These are phyloP conservation scores for Neurospora pannonica DNA, from an alignment of 495 filamentous ascomycete genomes.

Conservation along the genomic window DNA sequence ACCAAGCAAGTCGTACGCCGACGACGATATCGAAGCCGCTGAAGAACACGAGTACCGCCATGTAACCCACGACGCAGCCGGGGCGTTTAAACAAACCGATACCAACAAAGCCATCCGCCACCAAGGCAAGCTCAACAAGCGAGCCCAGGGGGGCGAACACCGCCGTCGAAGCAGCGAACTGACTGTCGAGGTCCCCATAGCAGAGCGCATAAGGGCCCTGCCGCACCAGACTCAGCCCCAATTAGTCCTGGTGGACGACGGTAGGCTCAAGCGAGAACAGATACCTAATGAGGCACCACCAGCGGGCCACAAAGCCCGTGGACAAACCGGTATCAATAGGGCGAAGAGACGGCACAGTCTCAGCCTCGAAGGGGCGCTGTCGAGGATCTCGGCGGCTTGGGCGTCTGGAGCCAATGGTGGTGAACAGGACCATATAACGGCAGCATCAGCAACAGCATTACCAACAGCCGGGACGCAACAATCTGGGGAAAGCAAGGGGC, in stretches of 20 bases:
- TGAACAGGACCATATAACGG: neutral
- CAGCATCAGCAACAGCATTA: neutral
- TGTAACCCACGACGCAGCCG: conserved; percentile 37
- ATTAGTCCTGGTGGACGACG: neutral
- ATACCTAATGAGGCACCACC: neutral
- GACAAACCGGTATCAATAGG: neutral
- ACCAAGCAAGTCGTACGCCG: conserved; percentile 5
- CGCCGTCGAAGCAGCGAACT: neutral
- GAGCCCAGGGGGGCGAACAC: neutral
- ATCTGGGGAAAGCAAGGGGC: neutral
- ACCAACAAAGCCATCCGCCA: conserved; percentile 30
- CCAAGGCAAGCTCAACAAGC: conserved; percentile 5
- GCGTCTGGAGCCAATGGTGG: neutral
- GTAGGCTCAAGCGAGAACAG: neutral
- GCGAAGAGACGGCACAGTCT: neutral
- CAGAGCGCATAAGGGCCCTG: neutral
- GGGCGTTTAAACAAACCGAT: conserved; percentile 39
- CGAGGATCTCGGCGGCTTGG: neutral
- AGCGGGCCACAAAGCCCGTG: neutral
- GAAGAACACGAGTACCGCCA: conserved; percentile 22
- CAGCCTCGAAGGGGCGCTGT: neutral
- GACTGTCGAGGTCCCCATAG: neutral
- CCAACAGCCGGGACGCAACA: neutral
- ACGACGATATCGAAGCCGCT: conserved; percentile 8
- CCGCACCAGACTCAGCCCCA: neutral